A percentile compares a stretch with the other conserved stretches of the same genome.
These are phyloP conservation scores for Puccinellia tenuiflora DNA, from an alignment of 176 grass and related monocot species.

Conservation along the genomic window DNA sequence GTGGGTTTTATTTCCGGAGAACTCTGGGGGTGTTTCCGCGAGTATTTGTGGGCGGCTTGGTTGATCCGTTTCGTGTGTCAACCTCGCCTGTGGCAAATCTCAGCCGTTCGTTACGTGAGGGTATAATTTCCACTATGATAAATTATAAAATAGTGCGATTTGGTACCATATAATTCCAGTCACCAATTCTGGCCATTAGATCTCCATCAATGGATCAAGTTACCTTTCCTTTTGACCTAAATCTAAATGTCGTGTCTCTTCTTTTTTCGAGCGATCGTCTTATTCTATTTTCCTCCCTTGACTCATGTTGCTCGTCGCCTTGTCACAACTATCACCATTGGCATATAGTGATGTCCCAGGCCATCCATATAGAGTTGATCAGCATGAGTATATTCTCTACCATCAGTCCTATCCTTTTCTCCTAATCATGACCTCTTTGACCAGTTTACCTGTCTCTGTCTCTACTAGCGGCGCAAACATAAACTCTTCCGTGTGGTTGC, in stretches of 20 bases:
- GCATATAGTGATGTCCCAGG: not conserved
- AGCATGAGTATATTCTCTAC: not conserved
- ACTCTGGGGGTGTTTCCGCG: slow-evolving; percentile 23
- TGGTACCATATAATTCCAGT: not conserved
- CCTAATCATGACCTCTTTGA: not conserved
- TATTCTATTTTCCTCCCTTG: not conserved
- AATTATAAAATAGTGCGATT: not conserved
- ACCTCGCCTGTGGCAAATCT: not conserved
- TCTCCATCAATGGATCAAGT: not conserved
- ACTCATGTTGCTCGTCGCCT: not conserved
- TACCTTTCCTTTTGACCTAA: not conserved
- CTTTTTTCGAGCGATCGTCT: not conserved
- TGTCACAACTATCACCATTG: not conserved
- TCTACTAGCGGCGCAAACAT: not conserved
- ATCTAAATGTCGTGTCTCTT: not conserved
- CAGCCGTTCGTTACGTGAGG: not conserved
- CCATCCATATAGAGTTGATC: not conserved
- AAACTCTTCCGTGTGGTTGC: not conserved
- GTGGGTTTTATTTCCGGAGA: slow-evolving; percentile 38
- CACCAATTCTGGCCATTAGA: not conserved
- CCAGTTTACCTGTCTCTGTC: not conserved
- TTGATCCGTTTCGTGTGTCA: not conserved
- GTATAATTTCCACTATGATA: not conserved
- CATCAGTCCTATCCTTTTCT: not conserved
- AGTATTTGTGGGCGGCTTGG: slow-evolving; percentile 35